Evolutionary conservation across 2,329 filamentous ascomycete species (phyloP).

Genomic region (Epichloe uncinata): DNA sequence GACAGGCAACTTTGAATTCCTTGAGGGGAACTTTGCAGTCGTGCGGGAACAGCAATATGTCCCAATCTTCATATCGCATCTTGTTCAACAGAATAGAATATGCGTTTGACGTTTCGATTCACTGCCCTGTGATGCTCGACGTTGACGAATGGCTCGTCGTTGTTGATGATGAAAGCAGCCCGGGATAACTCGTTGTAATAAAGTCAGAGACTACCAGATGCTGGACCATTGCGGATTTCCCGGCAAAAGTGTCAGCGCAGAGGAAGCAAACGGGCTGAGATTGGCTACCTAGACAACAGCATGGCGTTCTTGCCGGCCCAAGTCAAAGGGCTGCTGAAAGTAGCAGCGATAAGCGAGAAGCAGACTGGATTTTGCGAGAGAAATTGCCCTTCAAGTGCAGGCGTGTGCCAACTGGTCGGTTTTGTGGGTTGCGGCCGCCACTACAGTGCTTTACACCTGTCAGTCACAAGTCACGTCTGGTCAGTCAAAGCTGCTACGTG

Average conservation of each 20-base stretch:
- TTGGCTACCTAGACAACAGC: not conserved
- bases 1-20: slow-evolving; percentile 71
- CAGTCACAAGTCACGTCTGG: not conserved
- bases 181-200: not conserved
- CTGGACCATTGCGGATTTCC: not conserved
- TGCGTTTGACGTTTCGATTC: not conserved
- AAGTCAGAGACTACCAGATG: not conserved
- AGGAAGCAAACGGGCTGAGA: not conserved
- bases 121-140: not conserved
- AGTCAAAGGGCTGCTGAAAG: not conserved
- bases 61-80: slow-evolving; percentile 83
- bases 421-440: slow-evolving; percentile 1
- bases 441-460: slow-evolving; percentile 1
- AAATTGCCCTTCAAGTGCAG: not conserved
- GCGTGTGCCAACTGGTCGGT: not conserved
- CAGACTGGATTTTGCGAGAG: not conserved
- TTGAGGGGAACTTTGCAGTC: slow-evolving; percentile 57
- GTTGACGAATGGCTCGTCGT: not conserved
- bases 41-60: slow-evolving; percentile 64
- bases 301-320: slow-evolving; percentile 4
- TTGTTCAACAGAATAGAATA: slow-evolving; percentile 11
- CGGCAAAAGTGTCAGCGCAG: not conserved
- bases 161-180: not conserved
- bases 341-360: slow-evolving; percentile 6
- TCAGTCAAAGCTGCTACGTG: not conserved